phyloP scores from a whole-genome alignment of 2,329 filamentous ascomycete species.

The Esteya vermicola region DNA sequence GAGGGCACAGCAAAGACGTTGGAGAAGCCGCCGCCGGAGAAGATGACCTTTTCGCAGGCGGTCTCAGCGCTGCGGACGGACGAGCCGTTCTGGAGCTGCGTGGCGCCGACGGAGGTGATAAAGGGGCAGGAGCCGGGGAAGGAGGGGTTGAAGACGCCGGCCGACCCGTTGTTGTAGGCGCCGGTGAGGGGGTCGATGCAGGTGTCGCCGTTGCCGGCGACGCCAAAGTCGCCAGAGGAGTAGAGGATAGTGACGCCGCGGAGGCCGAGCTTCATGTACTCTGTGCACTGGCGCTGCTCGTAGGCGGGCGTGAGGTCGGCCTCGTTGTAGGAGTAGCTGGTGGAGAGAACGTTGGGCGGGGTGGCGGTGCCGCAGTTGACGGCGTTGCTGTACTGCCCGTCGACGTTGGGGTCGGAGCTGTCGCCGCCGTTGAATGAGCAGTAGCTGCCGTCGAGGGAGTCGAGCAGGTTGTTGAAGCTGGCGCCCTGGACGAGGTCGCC shows the following conservation, averaged over 20 bases:
- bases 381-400: constrained; percentile 21
- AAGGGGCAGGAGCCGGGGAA: constrained; percentile 33
- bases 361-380: constrained; percentile 27
- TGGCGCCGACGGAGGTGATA: constrained; percentile 37
- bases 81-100: constrained; percentile 25
- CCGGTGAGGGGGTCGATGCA: constrained; percentile 21
- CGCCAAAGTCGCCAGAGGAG: constrained; percentile 35
- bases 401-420: constrained; percentile 20
- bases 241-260: constrained; percentile 35
- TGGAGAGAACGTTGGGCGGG: constrained; percentile 37
- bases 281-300: constrained; percentile 35
- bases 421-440: constrained; percentile 26
- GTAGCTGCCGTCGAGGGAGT: constrained; percentile 31
- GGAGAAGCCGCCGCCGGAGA: constrained; percentile 29
- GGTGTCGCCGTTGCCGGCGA: constrained; percentile 22
- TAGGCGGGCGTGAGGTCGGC: constrained; percentile 32
- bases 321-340: constrained; percentile 39
- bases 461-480: constrained; percentile 17
- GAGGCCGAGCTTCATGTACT: constrained; percentile 43
- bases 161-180: constrained; percentile 15
- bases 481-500: constrained; percentile 20
- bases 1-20: constrained; percentile 27
- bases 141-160: constrained; percentile 30
- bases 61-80: constrained; percentile 23
- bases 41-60: constrained; percentile 31